phyloP scores from a whole-genome alignment of 2,329 filamentous ascomycete species.

The Samsoniella hepiali region DNA sequence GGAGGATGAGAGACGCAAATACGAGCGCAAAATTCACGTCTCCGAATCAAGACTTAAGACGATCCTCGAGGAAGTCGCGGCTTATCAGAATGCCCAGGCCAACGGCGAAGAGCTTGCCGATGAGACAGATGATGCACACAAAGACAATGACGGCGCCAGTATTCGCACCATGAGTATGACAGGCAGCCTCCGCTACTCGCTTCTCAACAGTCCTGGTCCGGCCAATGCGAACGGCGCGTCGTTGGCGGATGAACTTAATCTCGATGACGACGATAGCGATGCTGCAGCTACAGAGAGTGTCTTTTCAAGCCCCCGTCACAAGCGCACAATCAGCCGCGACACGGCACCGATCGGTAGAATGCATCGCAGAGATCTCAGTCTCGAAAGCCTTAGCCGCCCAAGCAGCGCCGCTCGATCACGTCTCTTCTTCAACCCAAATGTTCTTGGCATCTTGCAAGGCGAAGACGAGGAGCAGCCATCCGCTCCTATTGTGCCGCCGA shows the following conservation, averaged over 20 bases:
- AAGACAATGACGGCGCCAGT: conserved; percentile 70
- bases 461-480: conserved; percentile 46
- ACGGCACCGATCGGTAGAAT: conserved; percentile 44
- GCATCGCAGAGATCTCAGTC: conserved; percentile 56
- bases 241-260: conserved; percentile 85
- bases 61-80: conserved; percentile 81
- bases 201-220: conserved; percentile 55
- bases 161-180: conserved; percentile 69
- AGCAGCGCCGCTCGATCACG: conserved; percentile 54
- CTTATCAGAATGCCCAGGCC: conserved; percentile 57
- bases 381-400: conserved; percentile 54
- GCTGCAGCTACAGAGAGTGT: conserved; percentile 65
- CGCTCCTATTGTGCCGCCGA: conserved; percentile 25
- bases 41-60: conserved; percentile 81
- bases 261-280: conserved; percentile 80
- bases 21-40: conserved; percentile 85
- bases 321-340: conserved; percentile 56
- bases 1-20: conserved; percentile 76
- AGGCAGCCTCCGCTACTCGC: conserved; percentile 70
- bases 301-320: conserved; percentile 50
- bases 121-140: conserved; percentile 58
- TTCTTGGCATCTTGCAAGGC: conserved; percentile 55
- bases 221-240: conserved; percentile 65
- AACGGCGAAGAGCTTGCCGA: conserved; percentile 46
- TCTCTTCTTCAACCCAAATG: conserved; percentile 50